phyloP scores from a whole-genome alignment of 345 rosid genomes.

The Salix udensis region DNA sequence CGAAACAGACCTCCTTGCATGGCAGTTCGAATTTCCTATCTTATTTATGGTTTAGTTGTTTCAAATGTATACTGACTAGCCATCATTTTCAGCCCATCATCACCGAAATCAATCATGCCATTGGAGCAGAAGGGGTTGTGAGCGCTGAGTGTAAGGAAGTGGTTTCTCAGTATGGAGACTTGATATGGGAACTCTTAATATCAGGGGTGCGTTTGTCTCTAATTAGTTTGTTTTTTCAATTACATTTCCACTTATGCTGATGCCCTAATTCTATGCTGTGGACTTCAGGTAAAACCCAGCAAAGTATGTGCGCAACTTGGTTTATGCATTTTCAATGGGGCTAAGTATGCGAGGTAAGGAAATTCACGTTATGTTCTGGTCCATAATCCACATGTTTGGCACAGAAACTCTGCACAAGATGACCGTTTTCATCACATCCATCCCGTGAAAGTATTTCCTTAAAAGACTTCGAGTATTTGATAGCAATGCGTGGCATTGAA shows the following conservation, averaged over 20 bases:
- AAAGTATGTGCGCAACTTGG: slow-evolving; percentile 61
- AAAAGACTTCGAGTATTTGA: neutral
- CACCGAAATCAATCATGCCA: slow-evolving; percentile 71
- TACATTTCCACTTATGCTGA: neutral
- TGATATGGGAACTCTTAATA: slow-evolving; percentile 68
- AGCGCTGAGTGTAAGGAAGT: slow-evolving; percentile 66
- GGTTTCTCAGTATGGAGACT: slow-evolving; percentile 62
- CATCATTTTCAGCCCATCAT: slow-evolving; percentile 46
- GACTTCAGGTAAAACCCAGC: slow-evolving; percentile 48
- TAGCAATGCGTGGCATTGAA: neutral
- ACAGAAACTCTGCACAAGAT: neutral
- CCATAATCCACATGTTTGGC: slow-evolving; percentile 1
- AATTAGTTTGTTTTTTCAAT: neutral
- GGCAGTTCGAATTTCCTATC: neutral
- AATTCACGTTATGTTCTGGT: neutral
- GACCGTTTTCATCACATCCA: neutral
- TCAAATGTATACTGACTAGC: neutral
- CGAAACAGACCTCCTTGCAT: neutral
- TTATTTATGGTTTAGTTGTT: neutral
- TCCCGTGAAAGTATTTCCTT: neutral
- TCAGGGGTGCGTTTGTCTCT: slow-evolving; percentile 46
- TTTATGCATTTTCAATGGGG: slow-evolving; percentile 39
- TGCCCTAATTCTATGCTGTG: neutral
- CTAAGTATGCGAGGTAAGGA: slow-evolving; percentile 34
- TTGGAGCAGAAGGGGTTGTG: slow-evolving; percentile 67